Percentiles rank a stretch among this genome's conserved stretches.
Conservation (phyloP, 768 basidiomycete genomes). For the Pleurotus ostreatus region DNA sequence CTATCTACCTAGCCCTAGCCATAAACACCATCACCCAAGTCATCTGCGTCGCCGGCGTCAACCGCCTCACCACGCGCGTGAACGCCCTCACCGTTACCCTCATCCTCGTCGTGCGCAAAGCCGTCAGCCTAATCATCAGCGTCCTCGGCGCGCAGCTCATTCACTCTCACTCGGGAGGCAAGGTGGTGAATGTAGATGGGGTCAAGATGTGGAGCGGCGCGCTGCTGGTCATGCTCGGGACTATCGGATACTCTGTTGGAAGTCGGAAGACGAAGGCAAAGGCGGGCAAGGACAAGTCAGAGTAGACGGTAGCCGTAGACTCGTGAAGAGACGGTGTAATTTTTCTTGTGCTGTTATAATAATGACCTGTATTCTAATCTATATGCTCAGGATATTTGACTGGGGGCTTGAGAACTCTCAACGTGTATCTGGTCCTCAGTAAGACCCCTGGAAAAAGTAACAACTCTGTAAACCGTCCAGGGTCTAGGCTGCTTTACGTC, state of each 20-base stretch:
- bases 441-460: too few species aligned
- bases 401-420: too few species aligned
- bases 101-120: slow-evolving; percentile 78
- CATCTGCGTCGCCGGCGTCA: slow-evolving; percentile 82
- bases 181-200: slow-evolving; percentile 10
- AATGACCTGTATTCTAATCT: too few species aligned
- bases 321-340: too few species aligned
- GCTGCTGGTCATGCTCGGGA: slow-evolving; percentile 63
- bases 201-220: slow-evolving; percentile 68
- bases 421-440: too few species aligned
- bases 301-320: neutral
- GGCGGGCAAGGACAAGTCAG: slow-evolving; percentile 18
- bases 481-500: neutral
- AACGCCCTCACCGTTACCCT: slow-evolving; percentile 75
- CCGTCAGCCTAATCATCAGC: slow-evolving; percentile 71
- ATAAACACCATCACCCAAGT: slow-evolving; percentile 83
- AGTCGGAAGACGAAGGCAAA: slow-evolving; percentile 19
- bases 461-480: neutral
- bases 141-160: slow-evolving; percentile 37
- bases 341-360: too few species aligned
- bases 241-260: slow-evolving; percentile 59
- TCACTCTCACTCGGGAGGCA: slow-evolving; percentile 11
- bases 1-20: slow-evolving; percentile 56
- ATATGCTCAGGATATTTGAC: too few species aligned
- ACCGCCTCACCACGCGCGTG: slow-evolving; percentile 77